Conservation (phyloP, 2,329 filamentous ascomycete species). For the Nakataea oryzae region DNA sequence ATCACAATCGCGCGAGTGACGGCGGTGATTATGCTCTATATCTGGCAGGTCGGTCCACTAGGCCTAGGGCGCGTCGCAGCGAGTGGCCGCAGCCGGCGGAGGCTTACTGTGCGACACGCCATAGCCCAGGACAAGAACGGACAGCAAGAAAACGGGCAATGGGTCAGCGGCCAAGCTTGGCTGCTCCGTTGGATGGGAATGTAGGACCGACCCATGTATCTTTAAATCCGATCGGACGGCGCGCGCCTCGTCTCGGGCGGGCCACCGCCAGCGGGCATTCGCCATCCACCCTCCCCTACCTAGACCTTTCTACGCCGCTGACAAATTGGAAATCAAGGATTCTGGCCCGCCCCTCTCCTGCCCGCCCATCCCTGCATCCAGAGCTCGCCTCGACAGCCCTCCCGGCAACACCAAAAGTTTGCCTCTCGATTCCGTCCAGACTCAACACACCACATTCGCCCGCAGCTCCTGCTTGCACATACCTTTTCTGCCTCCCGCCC, state of each 20-base stretch:
- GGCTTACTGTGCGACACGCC: background rate
- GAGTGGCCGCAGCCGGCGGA: no score
- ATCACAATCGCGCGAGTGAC: background rate
- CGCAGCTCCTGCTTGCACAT: background rate
- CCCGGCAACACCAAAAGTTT: background rate
- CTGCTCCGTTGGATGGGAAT: no score
- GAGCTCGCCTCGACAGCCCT: background rate
- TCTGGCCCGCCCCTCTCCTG: conserved; percentile 8
- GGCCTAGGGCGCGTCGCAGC: no score
- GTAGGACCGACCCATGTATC: background rate
- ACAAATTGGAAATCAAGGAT: conserved; percentile 15
- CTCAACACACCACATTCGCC: background rate
- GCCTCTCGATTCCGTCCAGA: background rate
- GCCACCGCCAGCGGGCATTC: no score
- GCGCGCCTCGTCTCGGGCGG: no score
- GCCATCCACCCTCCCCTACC: background rate
- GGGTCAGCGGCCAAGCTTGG: background rate
- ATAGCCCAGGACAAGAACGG: background rate
- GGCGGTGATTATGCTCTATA: background rate
- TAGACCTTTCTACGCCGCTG: conserved; percentile 6
- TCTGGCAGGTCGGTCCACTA: no score
- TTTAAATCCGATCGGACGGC: no score
- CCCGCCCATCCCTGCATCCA: conserved; percentile 4
- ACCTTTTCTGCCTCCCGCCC: background rate
- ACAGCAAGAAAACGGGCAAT: background rate